Evolutionary conservation across 2,329 filamentous ascomycete species (phyloP).

Genomic region (Colletotrichum musae): DNA sequence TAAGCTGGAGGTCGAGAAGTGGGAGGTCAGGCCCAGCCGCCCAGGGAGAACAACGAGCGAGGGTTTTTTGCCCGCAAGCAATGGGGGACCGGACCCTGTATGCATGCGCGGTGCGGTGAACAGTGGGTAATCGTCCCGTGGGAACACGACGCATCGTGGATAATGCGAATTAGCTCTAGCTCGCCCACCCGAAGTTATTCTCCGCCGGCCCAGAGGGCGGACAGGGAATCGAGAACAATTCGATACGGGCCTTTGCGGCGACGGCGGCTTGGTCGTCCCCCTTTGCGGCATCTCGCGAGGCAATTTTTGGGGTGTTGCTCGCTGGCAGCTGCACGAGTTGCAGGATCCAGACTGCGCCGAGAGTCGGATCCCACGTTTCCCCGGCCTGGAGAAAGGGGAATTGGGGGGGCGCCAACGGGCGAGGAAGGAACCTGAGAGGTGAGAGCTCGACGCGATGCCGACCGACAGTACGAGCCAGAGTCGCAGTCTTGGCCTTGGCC

Average conservation of each 20-base stretch:
- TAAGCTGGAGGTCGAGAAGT: conserved; percentile 5
- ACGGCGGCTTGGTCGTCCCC: not conserved
- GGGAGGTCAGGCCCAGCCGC: not conserved
- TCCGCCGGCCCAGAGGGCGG: conserved; percentile 22
- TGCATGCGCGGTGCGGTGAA: conserved; percentile 38
- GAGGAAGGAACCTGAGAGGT: not conserved
- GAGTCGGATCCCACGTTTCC: conserved; percentile 25
- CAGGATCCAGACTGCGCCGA: conserved; percentile 20
- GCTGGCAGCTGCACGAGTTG: not conserved
- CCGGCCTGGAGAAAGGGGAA: conserved; percentile 7
- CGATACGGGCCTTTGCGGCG: conserved; percentile 10
- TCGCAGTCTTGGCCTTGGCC: conserved; percentile 33
- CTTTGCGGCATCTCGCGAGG: not conserved
- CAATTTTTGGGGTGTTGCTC: conserved; percentile 14
- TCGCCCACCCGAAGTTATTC: conserved; percentile 14
- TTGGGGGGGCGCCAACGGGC: not conserved
- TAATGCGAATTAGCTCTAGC: conserved; percentile 21
- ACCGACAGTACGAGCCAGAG: conserved; percentile 18
- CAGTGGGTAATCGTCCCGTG: conserved; percentile 34
- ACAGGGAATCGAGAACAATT: conserved; percentile 27
- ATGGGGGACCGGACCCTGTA: conserved; percentile 39
- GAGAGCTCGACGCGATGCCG: conserved; percentile 6
- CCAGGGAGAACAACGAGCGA: conserved; percentile 5
- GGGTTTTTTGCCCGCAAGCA: conserved; percentile 28
- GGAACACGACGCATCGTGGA: conserved; percentile 21